These are phyloP conservation scores for Myriangium duriaei DNA, from an alignment of 2,329 filamentous ascomycete genomes.

Conservation along the genomic window DNA sequence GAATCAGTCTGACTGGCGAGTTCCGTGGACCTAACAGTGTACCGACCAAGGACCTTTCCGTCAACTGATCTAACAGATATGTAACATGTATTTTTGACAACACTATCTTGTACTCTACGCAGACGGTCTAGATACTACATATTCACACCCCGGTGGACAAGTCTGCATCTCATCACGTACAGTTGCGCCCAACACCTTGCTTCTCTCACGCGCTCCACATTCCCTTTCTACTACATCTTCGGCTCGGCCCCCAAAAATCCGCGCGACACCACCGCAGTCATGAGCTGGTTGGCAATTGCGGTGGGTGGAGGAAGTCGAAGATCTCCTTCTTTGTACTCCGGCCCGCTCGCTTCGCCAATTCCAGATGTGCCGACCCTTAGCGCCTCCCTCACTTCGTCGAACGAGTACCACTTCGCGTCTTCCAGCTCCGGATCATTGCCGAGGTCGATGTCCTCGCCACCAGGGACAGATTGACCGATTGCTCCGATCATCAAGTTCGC, in stretches of 20 bases:
- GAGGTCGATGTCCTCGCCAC: conserved; percentile 66
- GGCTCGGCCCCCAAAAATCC: conserved; percentile 51
- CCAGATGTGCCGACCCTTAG: conserved; percentile 54
- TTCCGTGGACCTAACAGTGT: conserved; percentile 51
- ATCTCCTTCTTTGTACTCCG: conserved; percentile 61
- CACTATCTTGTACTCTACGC: too few relatives aligned
- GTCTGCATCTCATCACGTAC: not conserved
- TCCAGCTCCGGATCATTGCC: conserved; percentile 87
- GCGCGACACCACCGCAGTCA: conserved; percentile 58
- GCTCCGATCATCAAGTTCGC: conserved; percentile 49
- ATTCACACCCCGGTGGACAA: too few relatives aligned
- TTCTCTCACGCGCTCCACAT: too few relatives aligned
- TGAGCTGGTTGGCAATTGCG: conserved; percentile 84
- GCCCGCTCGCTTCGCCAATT: conserved; percentile 50
- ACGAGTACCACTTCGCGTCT: conserved; percentile 72
- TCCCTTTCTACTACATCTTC: conserved; percentile 30
- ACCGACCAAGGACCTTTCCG: conserved; percentile 25
- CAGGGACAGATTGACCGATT: conserved; percentile 68
- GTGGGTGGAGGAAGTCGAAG: conserved; percentile 72
- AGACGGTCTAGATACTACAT: too few relatives aligned
- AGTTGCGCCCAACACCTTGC: too few relatives aligned
- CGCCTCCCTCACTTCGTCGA: conserved; percentile 70
- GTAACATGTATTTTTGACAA: too few relatives aligned
- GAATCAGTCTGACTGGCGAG: conserved; percentile 72
- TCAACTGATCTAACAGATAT: conserved; percentile 10